Conservation (phyloP, 2,329 filamentous ascomycete species). For the Cytospora piceae region DNA sequence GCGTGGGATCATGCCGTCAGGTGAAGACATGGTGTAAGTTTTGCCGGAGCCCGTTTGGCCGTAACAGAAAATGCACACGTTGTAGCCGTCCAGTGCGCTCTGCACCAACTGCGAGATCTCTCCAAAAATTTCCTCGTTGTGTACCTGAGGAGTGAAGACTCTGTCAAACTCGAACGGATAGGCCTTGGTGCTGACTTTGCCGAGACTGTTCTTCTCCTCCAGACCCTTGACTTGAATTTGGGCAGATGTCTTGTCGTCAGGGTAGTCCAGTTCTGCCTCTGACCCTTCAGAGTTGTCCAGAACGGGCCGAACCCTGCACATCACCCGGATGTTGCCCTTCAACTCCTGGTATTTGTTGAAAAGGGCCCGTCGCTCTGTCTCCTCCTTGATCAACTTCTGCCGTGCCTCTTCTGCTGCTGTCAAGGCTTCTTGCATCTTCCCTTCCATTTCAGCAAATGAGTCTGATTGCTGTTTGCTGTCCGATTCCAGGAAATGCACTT, state of each 20-base stretch:
- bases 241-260: slow-evolving; percentile 81
- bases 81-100: slow-evolving; percentile 94
- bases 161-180: slow-evolving; percentile 91
- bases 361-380: slow-evolving; percentile 85
- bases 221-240: slow-evolving; percentile 84
- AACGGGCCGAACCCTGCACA: slow-evolving; percentile 88
- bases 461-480: slow-evolving; percentile 88
- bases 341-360: slow-evolving; percentile 98
- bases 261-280: slow-evolving; percentile 76
- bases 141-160: slow-evolving; percentile 77
- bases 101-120: slow-evolving; percentile 98
- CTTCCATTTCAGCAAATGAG: slow-evolving; percentile 80
- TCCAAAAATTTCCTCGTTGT: slow-evolving; percentile 87
- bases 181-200: slow-evolving; percentile 73
- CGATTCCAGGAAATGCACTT: slow-evolving; percentile 87
- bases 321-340: slow-evolving; percentile 97
- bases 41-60: slow-evolving; percentile 97
- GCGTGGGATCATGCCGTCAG: slow-evolving; percentile 92
- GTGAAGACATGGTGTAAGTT: slow-evolving; percentile 91
- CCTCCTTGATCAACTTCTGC: slow-evolving; percentile 86
- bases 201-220: slow-evolving; percentile 82
- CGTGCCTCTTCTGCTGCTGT: slow-evolving; percentile 70
- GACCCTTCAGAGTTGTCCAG: slow-evolving; percentile 63
- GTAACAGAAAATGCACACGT: slow-evolving; percentile 98
- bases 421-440: slow-evolving; percentile 77